Base-by-base conservation (phyloP, 2,329 filamentous ascomycete species). In the Paecilomyces variotii region DNA sequence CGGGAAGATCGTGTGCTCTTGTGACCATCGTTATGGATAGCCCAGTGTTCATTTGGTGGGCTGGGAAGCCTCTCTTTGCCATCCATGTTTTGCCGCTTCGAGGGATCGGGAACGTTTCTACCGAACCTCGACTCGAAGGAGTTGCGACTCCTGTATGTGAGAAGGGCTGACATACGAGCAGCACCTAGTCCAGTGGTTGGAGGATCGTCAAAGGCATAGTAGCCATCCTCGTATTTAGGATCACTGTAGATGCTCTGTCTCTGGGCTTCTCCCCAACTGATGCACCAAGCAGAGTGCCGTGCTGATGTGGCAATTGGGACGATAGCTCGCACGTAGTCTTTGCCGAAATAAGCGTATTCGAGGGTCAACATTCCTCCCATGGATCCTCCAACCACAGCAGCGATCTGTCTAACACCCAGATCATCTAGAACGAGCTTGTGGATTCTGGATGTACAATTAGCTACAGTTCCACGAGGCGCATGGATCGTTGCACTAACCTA, bases 211-310 rank as follows among this genome's bases (percentile, higher is more conserved):
- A 94, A 95, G 0, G 85, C 69, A 72, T 97, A 99, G 76, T 97
- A 97, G 52, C 94, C 94, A 69, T 97, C 92, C 62, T 97, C 91
- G 74, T 99, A 99, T 78, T 97, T 97, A 32, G 94, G 94, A 72
- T 99, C 94, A 45, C 91, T 92, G 76, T 97, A 99, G 72, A 99
- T 97, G 81, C 80, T 80, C 64, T 83, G 80, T 59, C 82, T 71
- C 65, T 84, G 82, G 6, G 80, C 79, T 68, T 84, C 82, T 2
- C 80, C 80, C 81, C 82, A 84, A 60, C 81, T 81, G 58, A 84
- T 84, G 52, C 80, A 82, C 82, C 82, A 84, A 2, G 81, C 81
- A 50, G 80, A 81, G 61, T 84, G 82, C 24, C 80, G 77, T 24
- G 79, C 79, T 12, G 80, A 82, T 3, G 81, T 84, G 12, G 82